A percentile compares a stretch with the other conserved stretches of the same genome.
phyloP scores from a whole-genome alignment of 1,139 yeast species.

The Sugiyamaella neomexicana region DNA sequence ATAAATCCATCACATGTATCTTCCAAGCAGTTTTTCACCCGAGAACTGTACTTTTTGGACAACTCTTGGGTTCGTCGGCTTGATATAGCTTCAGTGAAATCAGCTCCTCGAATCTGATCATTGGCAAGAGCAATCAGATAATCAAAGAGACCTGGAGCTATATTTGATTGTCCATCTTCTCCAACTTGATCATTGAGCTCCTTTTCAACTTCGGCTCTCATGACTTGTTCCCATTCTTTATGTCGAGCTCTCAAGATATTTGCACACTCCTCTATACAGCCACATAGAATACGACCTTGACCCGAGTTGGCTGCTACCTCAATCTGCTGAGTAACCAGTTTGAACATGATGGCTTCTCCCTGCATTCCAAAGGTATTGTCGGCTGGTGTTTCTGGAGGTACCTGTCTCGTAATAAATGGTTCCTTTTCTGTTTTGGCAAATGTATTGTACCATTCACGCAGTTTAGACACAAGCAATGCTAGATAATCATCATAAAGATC shows the following conservation, averaged over 20 bases:
- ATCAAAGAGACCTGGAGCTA: slow-evolving; percentile 78
- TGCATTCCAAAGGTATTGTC: slow-evolving; percentile 63
- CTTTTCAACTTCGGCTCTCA: slow-evolving; percentile 61
- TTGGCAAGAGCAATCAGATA: slow-evolving; percentile 83
- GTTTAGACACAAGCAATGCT: slow-evolving; percentile 63
- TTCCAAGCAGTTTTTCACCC: slow-evolving; percentile 59
- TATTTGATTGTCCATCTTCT: slow-evolving; percentile 52
- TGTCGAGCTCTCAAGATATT: slow-evolving; percentile 61
- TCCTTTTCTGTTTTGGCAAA: slow-evolving; percentile 63
- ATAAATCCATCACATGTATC: slow-evolving; percentile 74
- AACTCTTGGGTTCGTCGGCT: slow-evolving; percentile 66
- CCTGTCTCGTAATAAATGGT: slow-evolving; percentile 59
- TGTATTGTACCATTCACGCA: slow-evolving; percentile 78
- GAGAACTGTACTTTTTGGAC: slow-evolving; percentile 59
- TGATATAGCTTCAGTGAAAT: slow-evolving; percentile 72
- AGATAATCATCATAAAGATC: slow-evolving; percentile 69
- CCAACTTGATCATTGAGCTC: slow-evolving; percentile 41
- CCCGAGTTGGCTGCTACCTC: slow-evolving; percentile 89
- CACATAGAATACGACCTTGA: slow-evolving; percentile 75
- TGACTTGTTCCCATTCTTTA: slow-evolving; percentile 55
- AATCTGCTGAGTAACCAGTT: slow-evolving; percentile 87
- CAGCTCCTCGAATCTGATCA: slow-evolving; percentile 84
- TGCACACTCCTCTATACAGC: slow-evolving; percentile 79
- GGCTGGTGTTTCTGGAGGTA: slow-evolving; percentile 73
- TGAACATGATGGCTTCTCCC: slow-evolving; percentile 68